A percentile compares a stretch with the other conserved stretches of the same genome.
Conservation (phyloP, 2,329 filamentous ascomycete species). For the Colletotrichum sp. region DNA sequence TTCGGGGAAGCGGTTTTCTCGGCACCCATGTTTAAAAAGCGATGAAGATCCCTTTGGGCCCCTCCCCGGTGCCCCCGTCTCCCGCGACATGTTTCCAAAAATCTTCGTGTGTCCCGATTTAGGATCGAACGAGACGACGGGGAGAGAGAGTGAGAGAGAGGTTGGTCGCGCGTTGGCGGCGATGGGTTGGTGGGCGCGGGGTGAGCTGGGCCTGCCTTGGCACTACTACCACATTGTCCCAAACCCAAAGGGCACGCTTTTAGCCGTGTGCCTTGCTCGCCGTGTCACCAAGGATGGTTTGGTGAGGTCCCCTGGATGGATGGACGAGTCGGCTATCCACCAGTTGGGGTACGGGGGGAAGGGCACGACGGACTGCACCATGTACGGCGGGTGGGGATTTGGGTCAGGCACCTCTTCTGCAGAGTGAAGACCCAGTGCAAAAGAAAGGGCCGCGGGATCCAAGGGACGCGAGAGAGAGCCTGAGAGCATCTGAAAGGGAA, state of each 20-base stretch:
- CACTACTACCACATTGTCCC: background rate
- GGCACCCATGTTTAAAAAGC: background rate
- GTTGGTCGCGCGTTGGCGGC: background rate
- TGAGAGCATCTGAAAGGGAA: background rate
- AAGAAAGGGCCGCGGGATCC: background rate
- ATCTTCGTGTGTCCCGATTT: background rate
- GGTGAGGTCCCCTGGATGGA: background rate
- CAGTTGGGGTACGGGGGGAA: background rate
- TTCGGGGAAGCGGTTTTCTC: background rate
- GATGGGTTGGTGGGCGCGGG: background rate
- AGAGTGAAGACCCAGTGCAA: background rate
- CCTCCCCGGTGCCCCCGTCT: background rate
- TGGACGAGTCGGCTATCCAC: background rate
- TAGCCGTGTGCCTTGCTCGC: background rate
- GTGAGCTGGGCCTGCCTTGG: background rate
- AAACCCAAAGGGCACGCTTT: background rate
- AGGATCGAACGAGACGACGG: background rate
- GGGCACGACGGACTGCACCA: background rate
- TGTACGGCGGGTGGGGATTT: background rate
- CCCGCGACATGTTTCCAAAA: background rate
- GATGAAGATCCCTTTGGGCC: background rate
- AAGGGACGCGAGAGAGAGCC: constrained; percentile 6
- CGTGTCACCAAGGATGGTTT: background rate
- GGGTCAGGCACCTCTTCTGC: background rate
- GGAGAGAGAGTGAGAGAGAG: background rate